These are phyloP conservation scores for Asterochloris erici DNA, from an alignment of 139 green algal species.

Conservation along the genomic window DNA sequence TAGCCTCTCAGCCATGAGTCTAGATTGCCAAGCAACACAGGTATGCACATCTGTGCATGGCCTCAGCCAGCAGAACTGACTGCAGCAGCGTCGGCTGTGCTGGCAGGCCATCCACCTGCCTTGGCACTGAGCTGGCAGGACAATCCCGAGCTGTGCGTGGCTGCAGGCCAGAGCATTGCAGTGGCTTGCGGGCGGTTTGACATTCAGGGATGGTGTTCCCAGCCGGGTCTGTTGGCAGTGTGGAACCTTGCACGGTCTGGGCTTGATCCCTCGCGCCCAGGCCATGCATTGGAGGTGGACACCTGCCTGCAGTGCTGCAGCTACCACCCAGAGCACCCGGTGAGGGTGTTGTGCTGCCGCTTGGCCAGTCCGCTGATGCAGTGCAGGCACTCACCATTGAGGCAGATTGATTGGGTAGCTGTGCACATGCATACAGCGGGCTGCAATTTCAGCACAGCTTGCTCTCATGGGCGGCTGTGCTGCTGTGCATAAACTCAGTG, in stretches of 20 bases:
- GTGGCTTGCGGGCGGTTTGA: conserved; percentile 56
- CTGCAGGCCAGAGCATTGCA: conserved; percentile 36
- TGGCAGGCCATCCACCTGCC: not conserved
- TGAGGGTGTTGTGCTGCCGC: not conserved
- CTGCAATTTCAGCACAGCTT: not conserved
- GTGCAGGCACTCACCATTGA: not conserved
- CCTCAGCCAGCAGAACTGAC: too few species aligned
- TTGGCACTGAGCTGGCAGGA: too few species aligned
- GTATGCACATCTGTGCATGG: not conserved
- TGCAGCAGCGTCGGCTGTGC: not conserved
- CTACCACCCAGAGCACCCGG: conserved; percentile 59
- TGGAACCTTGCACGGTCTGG: conserved; percentile 59
- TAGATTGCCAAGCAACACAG: not conserved
- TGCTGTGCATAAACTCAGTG: not conserved
- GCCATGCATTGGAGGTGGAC: conserved; percentile 43
- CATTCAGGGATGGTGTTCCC: conserved; percentile 54
- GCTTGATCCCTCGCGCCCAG: conserved; percentile 34
- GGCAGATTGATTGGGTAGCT: not conserved
- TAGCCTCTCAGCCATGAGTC: not conserved
- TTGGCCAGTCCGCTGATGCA: not conserved
- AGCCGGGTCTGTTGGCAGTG: conserved; percentile 42
- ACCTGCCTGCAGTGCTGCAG: conserved; percentile 58
- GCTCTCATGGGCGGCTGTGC: not conserved
- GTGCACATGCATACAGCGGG: not conserved
- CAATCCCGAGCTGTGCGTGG: not conserved